Evolutionary conservation across 345 rosid genomes (phyloP), one percentile per base, ranked within the genome.

Genomic region (Eutrema heterophyllum): DNA sequence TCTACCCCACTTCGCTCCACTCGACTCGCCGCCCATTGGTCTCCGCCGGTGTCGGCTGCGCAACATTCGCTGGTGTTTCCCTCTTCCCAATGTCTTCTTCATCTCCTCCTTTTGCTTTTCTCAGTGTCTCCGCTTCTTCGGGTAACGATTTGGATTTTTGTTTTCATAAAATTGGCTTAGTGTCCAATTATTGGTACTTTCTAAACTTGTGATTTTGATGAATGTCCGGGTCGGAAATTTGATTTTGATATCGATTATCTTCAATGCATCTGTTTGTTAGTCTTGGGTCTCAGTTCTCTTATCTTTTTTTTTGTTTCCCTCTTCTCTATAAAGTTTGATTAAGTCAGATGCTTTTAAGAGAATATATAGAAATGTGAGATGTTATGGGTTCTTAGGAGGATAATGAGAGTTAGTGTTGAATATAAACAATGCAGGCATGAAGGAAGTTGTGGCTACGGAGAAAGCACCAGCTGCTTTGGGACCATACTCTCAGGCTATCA

Each of bases 401-500:
- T 69, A 21, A 32, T 56, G 45, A 32, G 56, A 70, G 45, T 46
- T 70, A 21, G 74, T 55, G 60, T 16, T 70, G 64, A 29, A 68
- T 53, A 29, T 2, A 1, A 2, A n/a, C 14, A 60, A 6, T 84
- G 76, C 66, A 95, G 97, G 72, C 64, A 64, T 59, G 61, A 92
- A 95, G 81, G 93, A 86, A 82, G 88, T 80, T 48, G 90, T 89
- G 62, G 76, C 73, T 27, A 90, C 98, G 1, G 88, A 90, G 32
- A 90, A 92, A 76, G 97, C 99, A 70, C 97, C 97, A 4, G 98
- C 97, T 33, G 98, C 97, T 6, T 64, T 90, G 58, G 99, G 99
- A 64, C 97, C 97, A 0, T 92, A 92, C 82, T 87, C 96, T 68
- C 97, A 90, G 85, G 98, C 96, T 4, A 90, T 90, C 74, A 92